Percentiles rank a stretch among this genome's conserved stretches.
phyloP scores from a whole-genome alignment of 2,329 filamentous ascomycete species.

The Xylaria sp. region DNA sequence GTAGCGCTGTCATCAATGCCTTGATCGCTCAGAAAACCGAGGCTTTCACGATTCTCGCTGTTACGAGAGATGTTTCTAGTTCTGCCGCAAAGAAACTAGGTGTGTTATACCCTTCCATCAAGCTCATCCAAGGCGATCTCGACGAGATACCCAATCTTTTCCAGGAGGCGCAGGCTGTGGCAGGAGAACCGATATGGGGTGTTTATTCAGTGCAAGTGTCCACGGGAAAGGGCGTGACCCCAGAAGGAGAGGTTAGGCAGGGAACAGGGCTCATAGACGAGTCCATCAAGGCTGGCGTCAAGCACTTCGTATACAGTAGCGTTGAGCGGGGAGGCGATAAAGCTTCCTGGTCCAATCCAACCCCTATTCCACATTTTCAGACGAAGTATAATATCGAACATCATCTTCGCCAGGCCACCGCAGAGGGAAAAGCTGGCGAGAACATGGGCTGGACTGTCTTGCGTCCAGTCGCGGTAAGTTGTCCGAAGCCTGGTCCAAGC shows the following conservation, averaged over 20 bases:
- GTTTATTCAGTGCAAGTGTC: conserved; percentile 66
- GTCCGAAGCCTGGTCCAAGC: too few relatives aligned
- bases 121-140: conserved; percentile 61
- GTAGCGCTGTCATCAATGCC: conserved; percentile 55
- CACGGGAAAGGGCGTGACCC: conserved; percentile 50
- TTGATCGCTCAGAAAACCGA: conserved; percentile 48
- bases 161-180: conserved; percentile 40
- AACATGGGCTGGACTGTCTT: conserved; percentile 70
- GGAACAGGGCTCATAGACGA: conserved; percentile 68
- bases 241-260: conserved; percentile 57
- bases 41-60: conserved; percentile 60
- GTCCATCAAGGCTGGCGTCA: conserved; percentile 63
- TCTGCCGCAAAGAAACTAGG: conserved; percentile 59
- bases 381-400: conserved; percentile 70
- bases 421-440: conserved; percentile 48
- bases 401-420: conserved; percentile 62
- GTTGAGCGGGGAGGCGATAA: conserved; percentile 69
- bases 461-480: conserved; percentile 60
- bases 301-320: conserved; percentile 71
- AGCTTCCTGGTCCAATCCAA: conserved; percentile 62
- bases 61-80: conserved; percentile 65
- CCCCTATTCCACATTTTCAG: conserved; percentile 69
- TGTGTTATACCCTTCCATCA: conserved; percentile 53
- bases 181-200: conserved; percentile 59
- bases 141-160: conserved; percentile 63